Conservation (phyloP, 768 basidiomycete genomes). For the Russula earlei region DNA sequence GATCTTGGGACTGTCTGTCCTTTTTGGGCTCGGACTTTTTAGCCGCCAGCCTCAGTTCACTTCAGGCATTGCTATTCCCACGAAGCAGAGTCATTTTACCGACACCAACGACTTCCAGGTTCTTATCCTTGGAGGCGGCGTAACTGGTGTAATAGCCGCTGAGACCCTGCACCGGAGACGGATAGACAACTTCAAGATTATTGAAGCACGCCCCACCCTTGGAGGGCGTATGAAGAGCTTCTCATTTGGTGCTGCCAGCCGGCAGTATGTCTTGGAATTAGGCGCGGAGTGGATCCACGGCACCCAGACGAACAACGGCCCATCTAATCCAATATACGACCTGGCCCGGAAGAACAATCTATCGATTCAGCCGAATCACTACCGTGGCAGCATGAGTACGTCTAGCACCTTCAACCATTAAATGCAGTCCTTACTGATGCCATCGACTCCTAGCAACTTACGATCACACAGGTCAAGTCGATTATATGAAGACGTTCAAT, state of each 20-base stretch:
- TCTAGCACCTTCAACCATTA: constrained; percentile 7
- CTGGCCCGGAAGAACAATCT: constrained; percentile 49
- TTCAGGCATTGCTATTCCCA: constrained; percentile 1
- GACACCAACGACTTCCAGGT: constrained; percentile 30
- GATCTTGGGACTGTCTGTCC: not conserved
- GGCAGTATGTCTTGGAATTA: constrained; percentile 40
- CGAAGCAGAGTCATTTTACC: not conserved
- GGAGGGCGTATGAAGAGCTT: constrained; percentile 51
- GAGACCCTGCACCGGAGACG: constrained; percentile 45
- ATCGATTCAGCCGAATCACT: constrained; percentile 36
- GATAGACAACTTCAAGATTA: constrained; percentile 47
- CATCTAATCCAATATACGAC: constrained; percentile 49
- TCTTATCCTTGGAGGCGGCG: constrained; percentile 57
- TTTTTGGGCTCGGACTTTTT: not conserved
- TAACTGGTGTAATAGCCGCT: constrained; percentile 57
- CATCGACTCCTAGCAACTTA: constrained; percentile 36
- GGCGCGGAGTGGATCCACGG: constrained; percentile 54
- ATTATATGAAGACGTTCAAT: constrained; percentile 40
- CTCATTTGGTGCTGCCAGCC: constrained; percentile 33
- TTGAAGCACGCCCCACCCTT: constrained; percentile 49
- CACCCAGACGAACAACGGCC: constrained; percentile 38
- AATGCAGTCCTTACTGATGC: not conserved
- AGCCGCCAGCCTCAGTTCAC: not conserved
- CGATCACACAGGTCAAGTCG: constrained; percentile 39
- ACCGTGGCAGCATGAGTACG: constrained; percentile 36